Conservation (phyloP, 2,329 filamentous ascomycete genomes). For the Rutstroemia sp. region DNA sequence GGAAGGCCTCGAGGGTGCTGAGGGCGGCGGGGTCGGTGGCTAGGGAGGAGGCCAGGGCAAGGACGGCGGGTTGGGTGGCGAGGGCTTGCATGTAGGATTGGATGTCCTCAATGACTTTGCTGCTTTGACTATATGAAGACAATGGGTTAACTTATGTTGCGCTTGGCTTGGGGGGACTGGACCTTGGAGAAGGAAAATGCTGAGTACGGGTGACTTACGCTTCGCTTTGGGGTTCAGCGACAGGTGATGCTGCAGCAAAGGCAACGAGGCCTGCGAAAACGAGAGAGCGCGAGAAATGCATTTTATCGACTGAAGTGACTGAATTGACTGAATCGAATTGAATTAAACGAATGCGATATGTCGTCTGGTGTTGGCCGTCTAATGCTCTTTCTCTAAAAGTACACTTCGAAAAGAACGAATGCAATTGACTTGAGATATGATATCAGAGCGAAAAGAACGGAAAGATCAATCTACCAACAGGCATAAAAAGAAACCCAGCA, state of each 20-base stretch:
- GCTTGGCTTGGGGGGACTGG: not conserved
- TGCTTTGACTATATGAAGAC: slow-evolving; percentile 3
- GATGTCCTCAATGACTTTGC: slow-evolving; percentile 3
- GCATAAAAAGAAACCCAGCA: no score
- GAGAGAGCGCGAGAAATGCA: slow-evolving; percentile 1
- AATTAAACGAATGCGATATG: not conserved
- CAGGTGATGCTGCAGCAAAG: slow-evolving; percentile 5
- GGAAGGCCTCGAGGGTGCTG: slow-evolving; percentile 1
- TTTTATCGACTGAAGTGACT: not conserved
- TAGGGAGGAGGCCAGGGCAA: slow-evolving; percentile 5
- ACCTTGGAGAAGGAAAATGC: no score
- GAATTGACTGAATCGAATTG: no score
- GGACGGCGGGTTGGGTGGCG: slow-evolving; percentile 6
- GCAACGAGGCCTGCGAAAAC: slow-evolving; percentile 4
- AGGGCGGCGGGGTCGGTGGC: slow-evolving; percentile 8
- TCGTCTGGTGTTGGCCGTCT: not conserved
- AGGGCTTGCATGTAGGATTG: slow-evolving; percentile 2
- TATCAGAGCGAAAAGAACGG: not conserved
- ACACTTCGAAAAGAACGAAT: not conserved
- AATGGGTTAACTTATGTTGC: not conserved
- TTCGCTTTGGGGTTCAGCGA: slow-evolving; percentile 2
- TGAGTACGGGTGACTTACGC: slow-evolving; percentile 2
- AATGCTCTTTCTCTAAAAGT: not conserved
- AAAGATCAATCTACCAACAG: no score
- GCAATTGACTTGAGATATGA: not conserved